Evolutionary conservation across 1,139 yeast genomes (phyloP).

Genomic region (Candida glucosophila): DNA sequence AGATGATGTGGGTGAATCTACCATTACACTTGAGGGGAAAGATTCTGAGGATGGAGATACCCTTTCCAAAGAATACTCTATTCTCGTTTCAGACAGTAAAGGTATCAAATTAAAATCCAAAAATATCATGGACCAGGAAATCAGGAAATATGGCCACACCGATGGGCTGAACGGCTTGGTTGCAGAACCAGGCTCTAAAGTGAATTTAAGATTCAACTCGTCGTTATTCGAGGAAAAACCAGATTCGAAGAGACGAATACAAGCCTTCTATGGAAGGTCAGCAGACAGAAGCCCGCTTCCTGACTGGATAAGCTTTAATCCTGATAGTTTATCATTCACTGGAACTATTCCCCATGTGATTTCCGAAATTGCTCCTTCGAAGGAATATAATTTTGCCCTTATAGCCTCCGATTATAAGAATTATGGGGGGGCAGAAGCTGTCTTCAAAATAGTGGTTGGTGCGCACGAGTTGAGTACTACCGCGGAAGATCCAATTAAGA

Average conservation of each 20-base stretch:
- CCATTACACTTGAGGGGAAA: constrained; percentile 50
- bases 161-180: constrained; percentile 72
- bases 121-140: constrained; percentile 37
- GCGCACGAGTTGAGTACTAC: constrained; percentile 76
- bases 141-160: constrained; percentile 53
- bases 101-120: constrained; percentile 38
- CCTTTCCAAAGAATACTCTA: constrained; percentile 38
- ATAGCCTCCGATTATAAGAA: constrained; percentile 77
- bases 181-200: constrained; percentile 57
- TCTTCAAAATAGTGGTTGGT: constrained; percentile 72
- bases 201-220: constrained; percentile 53
- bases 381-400: constrained; percentile 60
- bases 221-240: constrained; percentile 43
- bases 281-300: constrained; percentile 83
- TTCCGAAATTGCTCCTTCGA: constrained; percentile 82
- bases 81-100: constrained; percentile 49
- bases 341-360: constrained; percentile 88
- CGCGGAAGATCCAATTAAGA: constrained; percentile 38
- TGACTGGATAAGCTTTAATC: constrained; percentile 72
- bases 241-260: constrained; percentile 37
- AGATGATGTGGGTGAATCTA: constrained; percentile 33
- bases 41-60: constrained; percentile 46
- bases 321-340: constrained; percentile 52
- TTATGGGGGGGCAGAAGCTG: constrained; percentile 61
- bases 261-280: constrained; percentile 79